Evolutionary conservation across 768 basidiomycete species (phyloP).

Genomic region (Epithele typhae): DNA sequence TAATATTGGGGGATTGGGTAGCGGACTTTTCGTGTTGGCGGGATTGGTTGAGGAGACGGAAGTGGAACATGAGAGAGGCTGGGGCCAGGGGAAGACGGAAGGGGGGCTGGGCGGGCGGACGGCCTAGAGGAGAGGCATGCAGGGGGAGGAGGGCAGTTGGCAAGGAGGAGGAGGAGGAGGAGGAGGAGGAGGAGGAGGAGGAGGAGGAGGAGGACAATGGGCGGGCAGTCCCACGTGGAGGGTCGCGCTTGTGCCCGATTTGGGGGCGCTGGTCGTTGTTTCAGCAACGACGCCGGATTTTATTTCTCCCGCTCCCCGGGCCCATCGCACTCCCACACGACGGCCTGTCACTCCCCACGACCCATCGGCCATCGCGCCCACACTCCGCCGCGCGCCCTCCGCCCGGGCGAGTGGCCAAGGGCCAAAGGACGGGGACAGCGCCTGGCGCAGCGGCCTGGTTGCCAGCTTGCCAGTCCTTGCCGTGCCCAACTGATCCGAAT

Average conservation of each 20-base stretch:
- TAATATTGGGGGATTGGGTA: conserved; percentile 6
- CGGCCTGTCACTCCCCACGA: no score
- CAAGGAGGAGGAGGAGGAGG: conserved; percentile 2
- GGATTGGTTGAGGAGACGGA: conserved; percentile 11
- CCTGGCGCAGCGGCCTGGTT: no score
- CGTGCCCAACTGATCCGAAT: no score
- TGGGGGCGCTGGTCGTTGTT: not conserved
- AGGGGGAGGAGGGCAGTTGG: not conserved
- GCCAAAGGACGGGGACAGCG: no score
- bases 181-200: not conserved
- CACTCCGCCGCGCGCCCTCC: no score
- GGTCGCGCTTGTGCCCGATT: conserved; percentile 15
- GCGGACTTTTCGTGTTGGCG: conserved; percentile 13
- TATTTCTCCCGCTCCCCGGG: no score
- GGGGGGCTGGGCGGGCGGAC: not conserved
- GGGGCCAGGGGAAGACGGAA: not conserved
- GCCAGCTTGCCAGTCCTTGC: no score
- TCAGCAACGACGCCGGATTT: no score
- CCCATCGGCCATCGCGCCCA: no score
- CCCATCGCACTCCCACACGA: no score
- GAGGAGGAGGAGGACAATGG: not conserved
- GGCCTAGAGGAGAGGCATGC: not conserved
- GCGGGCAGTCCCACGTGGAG: conserved; percentile 11
- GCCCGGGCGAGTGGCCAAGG: no score
- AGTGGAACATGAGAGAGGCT: conserved; percentile 13